A percentile compares a stretch with the other conserved stretches of the same genome.
phyloP scores from a whole-genome alignment of 1,139 yeast genomes.

The Oligophagozyma castellii region DNA sequence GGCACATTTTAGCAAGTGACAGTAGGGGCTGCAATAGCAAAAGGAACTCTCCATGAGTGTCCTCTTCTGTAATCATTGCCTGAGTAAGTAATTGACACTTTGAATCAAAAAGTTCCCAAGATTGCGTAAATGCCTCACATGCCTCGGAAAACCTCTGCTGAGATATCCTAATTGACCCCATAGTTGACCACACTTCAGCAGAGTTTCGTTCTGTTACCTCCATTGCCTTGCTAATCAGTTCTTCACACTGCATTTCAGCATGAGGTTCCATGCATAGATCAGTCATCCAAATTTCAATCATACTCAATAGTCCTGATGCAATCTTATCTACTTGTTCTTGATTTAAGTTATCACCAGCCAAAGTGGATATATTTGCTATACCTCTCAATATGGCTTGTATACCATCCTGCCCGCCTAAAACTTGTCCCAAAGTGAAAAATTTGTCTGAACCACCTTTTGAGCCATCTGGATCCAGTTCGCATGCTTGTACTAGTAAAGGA shows the following conservation, averaged over 20 bases:
- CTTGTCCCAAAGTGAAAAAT: constrained; percentile 82
- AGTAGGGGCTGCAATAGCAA: constrained; percentile 57
- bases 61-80: constrained; percentile 27
- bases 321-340: constrained; percentile 30
- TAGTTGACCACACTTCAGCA: constrained; percentile 70
- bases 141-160: constrained; percentile 75
- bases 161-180: constrained; percentile 82
- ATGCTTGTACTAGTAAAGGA: constrained; percentile 44
- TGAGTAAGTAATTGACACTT: constrained; percentile 35
- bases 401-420: constrained; percentile 75
- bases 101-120: constrained; percentile 57
- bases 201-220: constrained; percentile 39
- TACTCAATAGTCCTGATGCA: constrained; percentile 67
- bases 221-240: constrained; percentile 52
- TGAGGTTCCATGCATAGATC: constrained; percentile 89
- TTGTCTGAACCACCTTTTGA: constrained; percentile 52
- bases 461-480: constrained; percentile 59
- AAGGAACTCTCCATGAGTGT: constrained; percentile 35
- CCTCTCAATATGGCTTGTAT: constrained; percentile 53
- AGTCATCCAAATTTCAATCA: constrained; percentile 98
- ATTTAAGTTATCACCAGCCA: constrained; percentile 20
- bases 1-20: constrained; percentile 56
- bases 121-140: constrained; percentile 43
- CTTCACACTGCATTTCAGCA: constrained; percentile 75
- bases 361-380: constrained; percentile 31